Base-by-base conservation (phyloP, 1,284 basidiomycete genomes). In the Melampsora americana region DNA sequence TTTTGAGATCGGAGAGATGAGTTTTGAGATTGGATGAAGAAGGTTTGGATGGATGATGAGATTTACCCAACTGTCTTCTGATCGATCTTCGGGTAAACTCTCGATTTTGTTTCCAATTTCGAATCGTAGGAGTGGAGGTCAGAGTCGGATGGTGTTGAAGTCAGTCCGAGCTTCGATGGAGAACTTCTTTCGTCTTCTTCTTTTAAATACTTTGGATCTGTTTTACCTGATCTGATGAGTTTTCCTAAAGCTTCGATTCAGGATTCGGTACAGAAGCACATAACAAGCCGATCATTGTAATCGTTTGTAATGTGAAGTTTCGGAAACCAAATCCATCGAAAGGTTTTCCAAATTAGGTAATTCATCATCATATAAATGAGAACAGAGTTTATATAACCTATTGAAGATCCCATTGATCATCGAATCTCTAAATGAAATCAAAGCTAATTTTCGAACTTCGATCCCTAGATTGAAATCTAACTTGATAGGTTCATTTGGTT, bases 281-380 rank as follows among this genome's bases (percentile, higher is more conserved):
- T 1, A 73, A 39, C 42, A 73, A 48, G 35, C 70, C 70, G 61
- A 73, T 35, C 70, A 73, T 73, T 73, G 70, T 2, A 73, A 26
- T 28, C 70, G 14, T 73, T 73, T 73, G 50, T 66, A 48, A 66
- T 73, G 70, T 23, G 64, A 64, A 16, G 50, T 60, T 20, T 73
- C 70, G 9, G 44, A 30, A 48, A 32, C 32, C n/a, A 66, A 39
- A 39, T 39, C 35, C 9, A 32, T 35, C 23, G 32, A 64, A 14
- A 46, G 48, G 16, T 26, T 14, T 4, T 7, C 23, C 14, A 16
- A 46, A 42, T 9, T n/a, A 1, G 26, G 44, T 23, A 4, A 60
- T 50, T 61, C 32, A n/a, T 56, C 32, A 59, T 73, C 70, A 35
- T 73, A 73, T 32, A 73, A 48, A 4, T 64, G 18, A 3, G 30